These are phyloP conservation scores for Peronosclerospora sorghi DNA, from an alignment of 352 stramenopile species.

Conservation along the genomic window DNA sequence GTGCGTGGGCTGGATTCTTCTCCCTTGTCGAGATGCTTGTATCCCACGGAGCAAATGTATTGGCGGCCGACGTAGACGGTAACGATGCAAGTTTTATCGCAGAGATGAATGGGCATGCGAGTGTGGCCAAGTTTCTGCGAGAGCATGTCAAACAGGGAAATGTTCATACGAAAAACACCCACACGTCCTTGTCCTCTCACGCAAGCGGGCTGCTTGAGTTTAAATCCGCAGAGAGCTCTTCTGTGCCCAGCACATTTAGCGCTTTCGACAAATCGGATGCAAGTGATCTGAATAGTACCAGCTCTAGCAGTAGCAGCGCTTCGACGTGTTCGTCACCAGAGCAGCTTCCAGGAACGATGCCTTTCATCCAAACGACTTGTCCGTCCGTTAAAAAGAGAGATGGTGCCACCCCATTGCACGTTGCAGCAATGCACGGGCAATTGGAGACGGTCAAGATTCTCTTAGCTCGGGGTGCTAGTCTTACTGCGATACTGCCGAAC, in stretches of 20 bases:
- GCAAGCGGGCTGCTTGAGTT: neutral
- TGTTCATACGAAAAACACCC: conserved; percentile 7
- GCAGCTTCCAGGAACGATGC: conserved; percentile 12
- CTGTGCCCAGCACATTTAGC: conserved; percentile 15
- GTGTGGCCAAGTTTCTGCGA: conserved; percentile 32
- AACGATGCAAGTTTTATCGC: conserved; percentile 43
- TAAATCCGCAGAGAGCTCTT: conserved; percentile 11
- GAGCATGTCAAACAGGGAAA: conserved; percentile 15
- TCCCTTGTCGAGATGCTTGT: conserved; percentile 29
- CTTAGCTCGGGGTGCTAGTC: conserved; percentile 28
- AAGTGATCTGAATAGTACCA: conserved; percentile 14
- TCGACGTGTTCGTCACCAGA: conserved; percentile 22
- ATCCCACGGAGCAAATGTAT: conserved; percentile 23
- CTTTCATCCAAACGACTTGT: conserved; percentile 12
- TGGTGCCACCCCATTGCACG: conserved; percentile 40
- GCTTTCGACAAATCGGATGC: conserved; percentile 11
- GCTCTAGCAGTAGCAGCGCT: conserved; percentile 6
- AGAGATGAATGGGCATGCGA: conserved; percentile 34
- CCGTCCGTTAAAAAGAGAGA: conserved; percentile 16
- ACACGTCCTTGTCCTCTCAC: conserved; percentile 10
- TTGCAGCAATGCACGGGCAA: conserved; percentile 50
- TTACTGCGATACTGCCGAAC: conserved; percentile 30
- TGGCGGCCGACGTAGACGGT: conserved; percentile 33
- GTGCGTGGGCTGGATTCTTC: conserved; percentile 30
- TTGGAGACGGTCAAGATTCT: conserved; percentile 44